A percentile compares a stretch with the other conserved stretches of the same genome.
phyloP scores from a whole-genome alignment of 768 basidiomycete genomes.

The Lactarius pseudohatsudake region DNA sequence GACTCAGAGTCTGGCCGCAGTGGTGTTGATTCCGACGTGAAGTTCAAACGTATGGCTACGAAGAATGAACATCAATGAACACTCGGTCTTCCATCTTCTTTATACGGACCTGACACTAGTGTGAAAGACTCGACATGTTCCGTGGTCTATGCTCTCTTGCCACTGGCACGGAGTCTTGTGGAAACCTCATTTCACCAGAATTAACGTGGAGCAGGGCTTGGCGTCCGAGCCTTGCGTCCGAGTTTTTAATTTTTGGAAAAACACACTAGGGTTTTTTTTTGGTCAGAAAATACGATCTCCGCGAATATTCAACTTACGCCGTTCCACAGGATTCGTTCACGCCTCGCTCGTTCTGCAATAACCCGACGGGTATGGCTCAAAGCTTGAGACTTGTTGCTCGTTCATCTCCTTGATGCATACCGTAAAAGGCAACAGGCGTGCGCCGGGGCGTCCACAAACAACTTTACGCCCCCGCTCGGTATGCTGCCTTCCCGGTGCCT shows the following conservation, averaged over 20 bases:
- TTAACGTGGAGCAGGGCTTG: neutral
- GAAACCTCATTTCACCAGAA: neutral
- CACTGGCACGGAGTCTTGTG: neutral
- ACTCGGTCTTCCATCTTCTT: neutral
- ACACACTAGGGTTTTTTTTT: neutral
- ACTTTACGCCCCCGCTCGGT: no score
- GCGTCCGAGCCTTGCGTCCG: neutral
- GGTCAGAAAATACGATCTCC: neutral
- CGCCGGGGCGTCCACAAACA: no score
- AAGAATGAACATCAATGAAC: neutral
- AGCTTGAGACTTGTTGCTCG: neutral
- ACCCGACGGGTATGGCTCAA: neutral
- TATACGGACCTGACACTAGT: neutral
- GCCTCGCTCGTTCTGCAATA: neutral
- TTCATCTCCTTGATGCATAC: no score
- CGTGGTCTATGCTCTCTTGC: neutral
- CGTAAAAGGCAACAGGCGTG: no score
- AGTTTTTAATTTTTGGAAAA: neutral
- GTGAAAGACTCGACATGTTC: neutral
- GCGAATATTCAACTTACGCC: neutral
- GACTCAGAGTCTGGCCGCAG: neutral
- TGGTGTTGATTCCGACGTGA: neutral
- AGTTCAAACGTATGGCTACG: neutral
- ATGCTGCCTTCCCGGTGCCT: no score
- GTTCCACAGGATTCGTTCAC: neutral